Base-by-base conservation (phyloP, 2,329 filamentous ascomycete species). In the Paecilomyces niveus region DNA sequence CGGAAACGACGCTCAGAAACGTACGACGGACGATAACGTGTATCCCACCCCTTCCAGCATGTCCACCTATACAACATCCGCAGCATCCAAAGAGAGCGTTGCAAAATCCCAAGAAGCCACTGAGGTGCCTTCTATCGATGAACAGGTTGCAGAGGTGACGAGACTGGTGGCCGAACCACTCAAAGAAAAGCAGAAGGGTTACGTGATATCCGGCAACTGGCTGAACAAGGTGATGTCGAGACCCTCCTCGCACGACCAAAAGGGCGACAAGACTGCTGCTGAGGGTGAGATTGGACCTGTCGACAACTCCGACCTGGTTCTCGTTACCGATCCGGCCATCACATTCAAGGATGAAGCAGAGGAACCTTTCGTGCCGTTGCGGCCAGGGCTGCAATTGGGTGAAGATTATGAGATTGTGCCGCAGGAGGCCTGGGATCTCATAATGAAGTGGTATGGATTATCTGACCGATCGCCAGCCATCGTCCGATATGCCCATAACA, bases 251-350 rank as follows among this genome's bases (percentile, higher is more conserved):
- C 75, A 81, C 55, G 80, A 79, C 21, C 79, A 81, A 61, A 81
- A 83, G 55, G 77, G 76, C 45, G 78, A 81, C 60, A 89, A 89
- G 62, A 76, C 80, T n/a, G 81, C 82, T 9, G 70, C 80, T 10
- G 82, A 87, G 59, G 84, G 83, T 6, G 82, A 85, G 3, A 82
- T 94, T 58, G 92, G 92, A 1, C 89, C 90, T 0, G 83, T 97
- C 32, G 91, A 97, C 78, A 97, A 97, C 70, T 86, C 89, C 0
- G 89, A 92, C 68, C 86, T 97, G 60, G 85, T 92, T 55, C 78
- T 86, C 59, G 81, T 86, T 62, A 79, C 71, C 29, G 78, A 80
- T 59, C 76, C 74, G 3, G 69, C 70, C 11, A 70, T 65, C 31
- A 64, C 63, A 26, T 74, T 80, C 64, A 73, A 75, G 59, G 78